These are phyloP conservation scores for Amanita inopinata DNA, from an alignment of 768 basidiomycete species.

Conservation along the genomic window DNA sequence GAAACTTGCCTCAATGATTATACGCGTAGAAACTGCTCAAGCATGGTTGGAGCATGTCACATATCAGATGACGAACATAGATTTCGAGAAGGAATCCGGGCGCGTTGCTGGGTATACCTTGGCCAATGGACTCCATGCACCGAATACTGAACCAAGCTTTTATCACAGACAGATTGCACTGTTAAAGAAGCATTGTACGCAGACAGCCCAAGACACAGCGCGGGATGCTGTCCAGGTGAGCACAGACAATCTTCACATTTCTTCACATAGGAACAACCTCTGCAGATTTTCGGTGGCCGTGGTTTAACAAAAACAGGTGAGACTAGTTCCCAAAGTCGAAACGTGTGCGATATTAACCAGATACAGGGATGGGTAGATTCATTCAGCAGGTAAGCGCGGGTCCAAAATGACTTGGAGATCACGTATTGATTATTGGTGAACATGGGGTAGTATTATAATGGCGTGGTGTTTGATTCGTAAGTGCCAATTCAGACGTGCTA, in stretches of 20 bases:
- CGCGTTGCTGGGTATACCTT: slow-evolving; percentile 61
- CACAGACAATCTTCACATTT: background rate
- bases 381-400: slow-evolving; percentile 18
- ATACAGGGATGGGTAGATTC: slow-evolving; percentile 16
- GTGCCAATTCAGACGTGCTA: no score
- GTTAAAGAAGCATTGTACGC: slow-evolving; percentile 71
- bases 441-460: slow-evolving; percentile 18
- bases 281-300: slow-evolving; percentile 72
- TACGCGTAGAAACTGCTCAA: slow-evolving; percentile 71
- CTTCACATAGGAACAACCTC: slow-evolving; percentile 19
- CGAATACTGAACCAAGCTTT: no score
- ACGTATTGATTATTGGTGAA: background rate
- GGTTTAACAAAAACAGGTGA: slow-evolving; percentile 63
- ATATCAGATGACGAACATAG: slow-evolving; percentile 83
- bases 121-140: no score
- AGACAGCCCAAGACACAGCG: slow-evolving; percentile 70
- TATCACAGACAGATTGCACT: slow-evolving; percentile 72
- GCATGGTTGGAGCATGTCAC: slow-evolving; percentile 85
- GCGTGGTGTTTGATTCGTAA: slow-evolving; percentile 18
- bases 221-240: slow-evolving; percentile 51
- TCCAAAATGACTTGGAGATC: background rate
- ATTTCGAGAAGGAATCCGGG: slow-evolving; percentile 63
- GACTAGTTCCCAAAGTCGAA: no score
- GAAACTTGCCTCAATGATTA: slow-evolving; percentile 75
- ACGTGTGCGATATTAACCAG: no score